Evolutionary conservation across 106 monocot genomes (phyloP), one percentile per base, ranked within the genome.

Genomic region (Agapanthus africanus): DNA sequence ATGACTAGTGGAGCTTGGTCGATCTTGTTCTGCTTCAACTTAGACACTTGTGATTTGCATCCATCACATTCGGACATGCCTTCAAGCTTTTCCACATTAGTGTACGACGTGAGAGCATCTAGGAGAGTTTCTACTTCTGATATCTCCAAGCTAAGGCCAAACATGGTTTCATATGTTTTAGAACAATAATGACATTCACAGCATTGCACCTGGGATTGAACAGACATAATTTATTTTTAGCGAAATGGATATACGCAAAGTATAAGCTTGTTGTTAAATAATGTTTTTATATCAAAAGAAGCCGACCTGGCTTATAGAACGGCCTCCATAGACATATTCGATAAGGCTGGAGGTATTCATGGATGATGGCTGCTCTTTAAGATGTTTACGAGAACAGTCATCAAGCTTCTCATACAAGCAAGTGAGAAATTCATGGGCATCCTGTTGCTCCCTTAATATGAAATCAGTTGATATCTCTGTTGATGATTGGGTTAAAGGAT

Each of bases 371-470:
- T 31, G 11, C 14, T 70, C 73, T 23, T 76, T 56, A 7, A 41
- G 40, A 50, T 14, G 64, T 19, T 74, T 69, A 36, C 72, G 63
- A 67, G 76, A 82, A 40, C 79, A 69, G 16, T 22, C 70, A 37
- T 89, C 63, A 27, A 97, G 71, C 31, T 63, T 75, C 31, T 97
- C 82, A n/a, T 91, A 65, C 36, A 97, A 77, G 31, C 74, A 76
- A 15, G 27, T 42, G 26, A 92, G 82, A 57, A 91, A 97, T 56
- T 91, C 95, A 67, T 97, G 95, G 7, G 95, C 86, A 77, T 97
- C 95, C 54, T 86, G 84, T 50, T 97, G 91, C 32, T 73, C 59
- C 0, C 79, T 80, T 23, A 60, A 54, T 49, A 40, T 28, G 41
- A 92, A 89, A 64, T 68, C 73, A 52, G 83, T 65, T 57, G 88